Conservation (phyloP, 2,329 filamentous ascomycete genomes). For the Lachnellula willkommii region DNA sequence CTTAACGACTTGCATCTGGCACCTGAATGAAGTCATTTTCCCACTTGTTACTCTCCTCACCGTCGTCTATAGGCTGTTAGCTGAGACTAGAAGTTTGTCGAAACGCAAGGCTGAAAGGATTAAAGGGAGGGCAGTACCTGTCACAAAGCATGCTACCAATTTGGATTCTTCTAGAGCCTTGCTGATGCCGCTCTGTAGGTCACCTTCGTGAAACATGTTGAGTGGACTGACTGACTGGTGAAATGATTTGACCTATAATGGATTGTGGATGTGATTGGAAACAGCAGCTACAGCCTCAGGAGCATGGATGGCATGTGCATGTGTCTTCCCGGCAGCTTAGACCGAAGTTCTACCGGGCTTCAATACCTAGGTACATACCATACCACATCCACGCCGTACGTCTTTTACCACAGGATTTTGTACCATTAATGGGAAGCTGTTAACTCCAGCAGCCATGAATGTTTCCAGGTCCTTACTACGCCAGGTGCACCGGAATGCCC, state of each 20-base stretch:
- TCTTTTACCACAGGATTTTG: neutral
- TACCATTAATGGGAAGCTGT: neutral
- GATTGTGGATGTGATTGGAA: neutral
- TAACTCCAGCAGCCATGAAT: slow-evolving; percentile 18
- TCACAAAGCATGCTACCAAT: slow-evolving; percentile 78
- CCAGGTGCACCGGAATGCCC: slow-evolving; percentile 9
- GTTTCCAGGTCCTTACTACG: slow-evolving; percentile 9
- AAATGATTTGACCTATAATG: neutral
- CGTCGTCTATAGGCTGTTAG: slow-evolving; percentile 51
- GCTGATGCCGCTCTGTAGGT: slow-evolving; percentile 74
- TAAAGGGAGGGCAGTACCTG: slow-evolving; percentile 45
- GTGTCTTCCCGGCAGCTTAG: neutral
- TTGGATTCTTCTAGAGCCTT: slow-evolving; percentile 70
- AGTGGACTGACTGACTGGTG: neutral
- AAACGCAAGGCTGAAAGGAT: neutral
- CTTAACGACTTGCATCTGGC: slow-evolving; percentile 42
- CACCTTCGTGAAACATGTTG: slow-evolving; percentile 75
- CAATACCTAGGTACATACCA: too few species aligned
- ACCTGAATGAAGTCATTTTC: slow-evolving; percentile 63
- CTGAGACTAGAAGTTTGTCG: neutral
- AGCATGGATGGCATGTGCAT: neutral
- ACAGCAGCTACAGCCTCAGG: neutral
- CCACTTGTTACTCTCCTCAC: slow-evolving; percentile 65
- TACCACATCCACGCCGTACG: neutral
- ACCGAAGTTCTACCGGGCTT: neutral